Evolutionary conservation across 129 eudicot species (phyloP), one percentile per base, ranked within the genome.

Genomic region (Flaveria bidentis): DNA sequence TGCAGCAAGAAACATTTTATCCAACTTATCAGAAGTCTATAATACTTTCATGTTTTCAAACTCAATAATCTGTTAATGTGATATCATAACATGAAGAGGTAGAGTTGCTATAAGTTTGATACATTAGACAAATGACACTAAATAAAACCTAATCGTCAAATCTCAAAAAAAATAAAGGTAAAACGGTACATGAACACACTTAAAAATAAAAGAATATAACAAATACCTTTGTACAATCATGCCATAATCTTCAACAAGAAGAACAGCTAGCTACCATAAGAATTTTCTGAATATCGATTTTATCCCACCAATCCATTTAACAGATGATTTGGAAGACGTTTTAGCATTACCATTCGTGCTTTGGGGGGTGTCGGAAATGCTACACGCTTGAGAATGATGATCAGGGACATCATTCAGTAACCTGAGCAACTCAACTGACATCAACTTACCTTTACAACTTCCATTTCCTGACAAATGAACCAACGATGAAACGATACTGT

Each of bases 351-450:
- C 17, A 30, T 55, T 68, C 56, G 84, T 67, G 75, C 80, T 77
- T 72, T 66, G 74, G 1, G 85, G 30, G 11, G 85, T 64, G 62
- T 77, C 75, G 4, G 69, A 17, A 25, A 65, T 9, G 26, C 62
- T 82, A 33, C 65, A 76, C 18, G 10, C 49, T 67, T 56, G 69
- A 55, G 85, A 82, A 71, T 39, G 64, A 15, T 78, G 75, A 52
- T 77, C 82, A 1, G 56, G 72, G 9, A 64, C 67, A 23, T 50
- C 69, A 28, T 56, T 39, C 47, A 77, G 51, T 47, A 82, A 60
- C 71, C 62, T 44, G 3, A 82, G 82, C 44, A 82, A 82, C 82
- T 82, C 85, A 28, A 25, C 63, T 10, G 85, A 69, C 42, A 66
- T 30, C 66, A 65, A 76, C 79, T 66, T 67, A 12, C 79, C 78